These are phyloP conservation scores for Stentor coeruleus DNA, from an alignment of 73 alveolate species.

Conservation along the genomic window DNA sequence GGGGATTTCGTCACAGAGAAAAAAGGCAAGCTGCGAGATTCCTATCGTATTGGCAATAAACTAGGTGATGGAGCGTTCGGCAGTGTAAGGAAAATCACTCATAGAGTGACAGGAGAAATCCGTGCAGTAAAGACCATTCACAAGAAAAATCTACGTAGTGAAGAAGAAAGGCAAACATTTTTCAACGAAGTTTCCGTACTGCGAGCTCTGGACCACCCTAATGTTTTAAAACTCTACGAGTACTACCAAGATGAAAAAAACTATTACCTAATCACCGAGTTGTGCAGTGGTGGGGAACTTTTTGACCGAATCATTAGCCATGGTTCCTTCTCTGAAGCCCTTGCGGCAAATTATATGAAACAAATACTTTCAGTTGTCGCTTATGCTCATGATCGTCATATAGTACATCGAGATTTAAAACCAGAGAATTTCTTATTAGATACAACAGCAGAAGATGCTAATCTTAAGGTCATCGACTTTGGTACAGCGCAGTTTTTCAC, in stretches of 20 bases:
- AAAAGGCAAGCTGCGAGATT: too few relatives aligned
- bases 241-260: slow-evolving; percentile 75
- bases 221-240: slow-evolving; percentile 82
- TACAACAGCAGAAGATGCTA: not conserved
- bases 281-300: slow-evolving; percentile 64
- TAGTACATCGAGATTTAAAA: not conserved
- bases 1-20: too few relatives aligned
- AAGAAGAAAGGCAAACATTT: not conserved
- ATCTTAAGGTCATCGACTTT: not conserved
- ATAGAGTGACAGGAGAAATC: not conserved
- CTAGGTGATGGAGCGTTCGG: not conserved
- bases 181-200: not conserved
- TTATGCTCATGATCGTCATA: not conserved
- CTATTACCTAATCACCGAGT: slow-evolving; percentile 73
- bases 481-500: not conserved
- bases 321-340: not conserved
- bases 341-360: not conserved
- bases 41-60: not conserved
- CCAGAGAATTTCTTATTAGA: not conserved
- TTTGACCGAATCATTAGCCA: slow-evolving; percentile 43
- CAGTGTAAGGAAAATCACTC: not conserved
- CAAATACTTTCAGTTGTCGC: not conserved
- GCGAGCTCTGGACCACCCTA: slow-evolving; percentile 62
- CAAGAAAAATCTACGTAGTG: not conserved
- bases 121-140: not conserved